Base-by-base conservation (phyloP, 495 filamentous ascomycete genomes). In the Hyaloscypha variabilis region DNA sequence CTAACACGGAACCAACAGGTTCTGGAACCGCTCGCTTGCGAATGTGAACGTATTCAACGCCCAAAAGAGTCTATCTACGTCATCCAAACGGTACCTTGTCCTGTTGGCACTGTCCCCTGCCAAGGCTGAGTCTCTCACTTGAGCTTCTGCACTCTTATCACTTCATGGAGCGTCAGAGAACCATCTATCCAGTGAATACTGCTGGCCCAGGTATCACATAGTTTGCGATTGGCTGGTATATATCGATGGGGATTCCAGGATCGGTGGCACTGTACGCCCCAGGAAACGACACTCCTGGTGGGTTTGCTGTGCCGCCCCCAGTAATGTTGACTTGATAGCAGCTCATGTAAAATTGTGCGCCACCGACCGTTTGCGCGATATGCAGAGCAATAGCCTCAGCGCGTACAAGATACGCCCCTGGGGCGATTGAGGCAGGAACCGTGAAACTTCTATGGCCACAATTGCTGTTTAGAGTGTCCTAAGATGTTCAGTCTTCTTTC, bases 241-340 rank as follows among this genome's bases (percentile, higher is more conserved):
- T 85, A 72, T 77, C 82, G 75, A 81, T 71, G 34, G 77, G 66
- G 68, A 85, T 85, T 58, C 82, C 81, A 14, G 83, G 78, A 71
- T 85, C 77, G 59, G 67, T 78, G 46, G 79, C 74, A 67, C 75
- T 72, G 72, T 83, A 85, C 14, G 79, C 81, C 30, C 84, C 84
- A 4, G 84, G 84, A 74, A 86, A 82, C 70, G 75, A 78, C 34
- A 87, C 81, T 4, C 83, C 85, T 52, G 71, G 58, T 36, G 74
- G 72, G 3, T 77, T 77, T 6, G 77, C 79, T 36, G 75, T 71
- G 36, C 84, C 83, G 26, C 74, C 74, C 56, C 81, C 77, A 28
- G 77, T 72, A 31, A 85, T 76, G 64, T 79, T 81, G 75, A 87
- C 79, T 72, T 85, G 82, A 10, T 79, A 82, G 65, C 82, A 85